Conservation (phyloP, 495 filamentous ascomycete species). For the Trichocladium antarcticum region DNA sequence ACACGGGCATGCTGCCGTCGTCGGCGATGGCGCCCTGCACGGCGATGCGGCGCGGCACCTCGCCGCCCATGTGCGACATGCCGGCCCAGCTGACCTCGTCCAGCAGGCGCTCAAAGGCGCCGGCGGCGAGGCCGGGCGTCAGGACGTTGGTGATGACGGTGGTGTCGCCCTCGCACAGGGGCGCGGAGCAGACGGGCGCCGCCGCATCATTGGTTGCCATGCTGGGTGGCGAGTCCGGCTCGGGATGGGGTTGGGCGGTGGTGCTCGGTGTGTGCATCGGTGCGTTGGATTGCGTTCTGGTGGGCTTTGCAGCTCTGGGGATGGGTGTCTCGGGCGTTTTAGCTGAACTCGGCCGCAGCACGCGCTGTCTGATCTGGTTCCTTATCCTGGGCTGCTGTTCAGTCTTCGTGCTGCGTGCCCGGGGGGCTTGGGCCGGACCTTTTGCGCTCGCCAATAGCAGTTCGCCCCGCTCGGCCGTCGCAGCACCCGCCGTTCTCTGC, state of each 20-base stretch:
- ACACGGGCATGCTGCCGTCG: conserved; percentile 77
- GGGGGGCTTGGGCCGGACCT: conserved; percentile 10
- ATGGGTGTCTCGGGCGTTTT: neutral
- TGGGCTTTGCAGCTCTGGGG: neutral
- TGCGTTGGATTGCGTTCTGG: neutral
- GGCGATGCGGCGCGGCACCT: conserved; percentile 87
- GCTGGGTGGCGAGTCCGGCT: conserved; percentile 13
- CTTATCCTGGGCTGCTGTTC: conserved; percentile 10
- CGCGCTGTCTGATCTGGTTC: neutral
- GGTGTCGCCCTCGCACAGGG: conserved; percentile 66
- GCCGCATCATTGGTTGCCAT: conserved; percentile 4
- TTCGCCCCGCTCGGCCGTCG: conserved; percentile 2
- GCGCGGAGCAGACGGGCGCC: conserved; percentile 14
- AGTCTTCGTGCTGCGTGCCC: conserved; percentile 7
- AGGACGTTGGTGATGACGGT: conserved; percentile 61
- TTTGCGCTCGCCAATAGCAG: conserved; percentile 10
- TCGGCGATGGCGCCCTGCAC: conserved; percentile 64
- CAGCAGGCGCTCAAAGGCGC: conserved; percentile 58
- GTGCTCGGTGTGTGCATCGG: neutral
- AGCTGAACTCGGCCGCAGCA: neutral
- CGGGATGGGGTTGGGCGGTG: neutral
- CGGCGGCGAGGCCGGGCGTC: conserved; percentile 35
- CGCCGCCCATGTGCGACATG: conserved; percentile 86
- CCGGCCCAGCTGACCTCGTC: conserved; percentile 77
- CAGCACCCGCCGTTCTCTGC: conserved; percentile 9